phyloP scores from a whole-genome alignment of 768 basidiomycete genomes.

The Rhodocollybia butyracea region DNA sequence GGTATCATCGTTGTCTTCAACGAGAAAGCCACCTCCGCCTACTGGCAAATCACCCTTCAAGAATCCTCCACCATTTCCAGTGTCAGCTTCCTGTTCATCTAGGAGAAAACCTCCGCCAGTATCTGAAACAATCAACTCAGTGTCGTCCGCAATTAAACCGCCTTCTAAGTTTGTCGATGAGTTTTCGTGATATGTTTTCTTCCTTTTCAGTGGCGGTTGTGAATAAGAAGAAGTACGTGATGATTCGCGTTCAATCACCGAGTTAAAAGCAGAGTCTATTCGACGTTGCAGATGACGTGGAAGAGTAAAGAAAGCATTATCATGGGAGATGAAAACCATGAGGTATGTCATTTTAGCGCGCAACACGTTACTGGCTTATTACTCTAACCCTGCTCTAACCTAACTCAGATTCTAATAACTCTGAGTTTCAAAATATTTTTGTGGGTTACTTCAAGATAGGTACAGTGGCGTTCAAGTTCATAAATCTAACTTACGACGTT shows the following conservation, averaged over 20 bases:
- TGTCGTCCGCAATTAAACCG: slow-evolving; percentile 31
- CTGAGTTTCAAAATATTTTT: too few relatives aligned
- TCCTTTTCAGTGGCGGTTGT: neutral
- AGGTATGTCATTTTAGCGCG: too few relatives aligned
- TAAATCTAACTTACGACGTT: too few relatives aligned
- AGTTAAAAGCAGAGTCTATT: slow-evolving; percentile 50
- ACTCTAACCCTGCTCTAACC: too few relatives aligned
- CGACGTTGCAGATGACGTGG: slow-evolving; percentile 36
- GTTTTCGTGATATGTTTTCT: slow-evolving; percentile 9
- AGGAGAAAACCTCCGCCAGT: slow-evolving; percentile 27
- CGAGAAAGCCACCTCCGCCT: slow-evolving; percentile 29
- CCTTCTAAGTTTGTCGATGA: slow-evolving; percentile 12
- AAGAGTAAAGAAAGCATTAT: slow-evolving; percentile 21
- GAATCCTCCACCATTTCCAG: slow-evolving; percentile 12
- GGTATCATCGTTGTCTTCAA: slow-evolving; percentile 12
- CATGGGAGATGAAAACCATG: neutral
- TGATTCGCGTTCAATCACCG: neutral
- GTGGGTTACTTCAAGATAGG: too few relatives aligned
- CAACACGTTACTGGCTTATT: too few relatives aligned
- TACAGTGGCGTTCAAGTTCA: too few relatives aligned
- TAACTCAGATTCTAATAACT: too few relatives aligned
- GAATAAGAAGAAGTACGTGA: neutral
- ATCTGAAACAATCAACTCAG: neutral
- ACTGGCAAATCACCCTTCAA: too few relatives aligned
- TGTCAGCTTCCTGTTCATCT: slow-evolving; percentile 13